phyloP scores from a whole-genome alignment of 2,329 filamentous ascomycete genomes.

The Rhytidhysteron rufulum region DNA sequence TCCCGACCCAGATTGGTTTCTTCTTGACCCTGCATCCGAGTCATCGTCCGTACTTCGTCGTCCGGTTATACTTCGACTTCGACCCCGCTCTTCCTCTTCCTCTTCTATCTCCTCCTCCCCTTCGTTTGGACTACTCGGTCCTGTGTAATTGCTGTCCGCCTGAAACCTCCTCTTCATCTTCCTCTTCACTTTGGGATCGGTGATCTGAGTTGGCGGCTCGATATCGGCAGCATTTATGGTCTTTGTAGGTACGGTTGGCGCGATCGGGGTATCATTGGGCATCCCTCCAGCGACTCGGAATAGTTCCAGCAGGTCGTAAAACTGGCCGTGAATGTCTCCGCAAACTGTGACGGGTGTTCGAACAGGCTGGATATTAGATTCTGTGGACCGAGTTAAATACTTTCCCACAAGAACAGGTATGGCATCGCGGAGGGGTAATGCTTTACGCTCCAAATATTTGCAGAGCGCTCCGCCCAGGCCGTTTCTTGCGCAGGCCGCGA shows the following conservation, averaged over 20 bases:
- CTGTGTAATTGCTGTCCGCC: slow-evolving; percentile 51
- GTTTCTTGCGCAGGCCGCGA: too few relatives aligned
- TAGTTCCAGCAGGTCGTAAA: slow-evolving; percentile 94
- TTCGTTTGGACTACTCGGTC: slow-evolving; percentile 46
- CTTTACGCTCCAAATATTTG: too few relatives aligned
- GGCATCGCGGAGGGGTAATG: too few relatives aligned
- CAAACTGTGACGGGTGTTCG: slow-evolving; percentile 94
- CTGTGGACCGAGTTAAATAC: slow-evolving; percentile 47
- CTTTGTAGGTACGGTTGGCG: slow-evolving; percentile 64
- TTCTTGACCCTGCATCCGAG: slow-evolving; percentile 35
- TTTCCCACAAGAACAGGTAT: too few relatives aligned
- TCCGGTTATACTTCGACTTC: slow-evolving; percentile 41
- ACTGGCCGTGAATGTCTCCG: slow-evolving; percentile 97
- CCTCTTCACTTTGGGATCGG: slow-evolving; percentile 79
- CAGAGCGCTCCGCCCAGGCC: too few relatives aligned
- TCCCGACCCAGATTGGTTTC: slow-evolving; percentile 35
- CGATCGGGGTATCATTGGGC: slow-evolving; percentile 72
- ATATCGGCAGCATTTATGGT: slow-evolving; percentile 88
- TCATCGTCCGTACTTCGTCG: slow-evolving; percentile 39
- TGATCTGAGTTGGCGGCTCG: slow-evolving; percentile 85
- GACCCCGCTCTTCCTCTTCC: slow-evolving; percentile 47
- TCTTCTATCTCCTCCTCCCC: slow-evolving; percentile 48
- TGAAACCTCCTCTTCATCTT: slow-evolving; percentile 65
- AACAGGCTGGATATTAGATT: slow-evolving; percentile 99
- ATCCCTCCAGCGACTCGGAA: slow-evolving; percentile 96